A percentile compares a stretch with the other conserved stretches of the same genome.
phyloP scores from a whole-genome alignment of 371 early-diverging fungal species.

The Circinella umbellata region DNA sequence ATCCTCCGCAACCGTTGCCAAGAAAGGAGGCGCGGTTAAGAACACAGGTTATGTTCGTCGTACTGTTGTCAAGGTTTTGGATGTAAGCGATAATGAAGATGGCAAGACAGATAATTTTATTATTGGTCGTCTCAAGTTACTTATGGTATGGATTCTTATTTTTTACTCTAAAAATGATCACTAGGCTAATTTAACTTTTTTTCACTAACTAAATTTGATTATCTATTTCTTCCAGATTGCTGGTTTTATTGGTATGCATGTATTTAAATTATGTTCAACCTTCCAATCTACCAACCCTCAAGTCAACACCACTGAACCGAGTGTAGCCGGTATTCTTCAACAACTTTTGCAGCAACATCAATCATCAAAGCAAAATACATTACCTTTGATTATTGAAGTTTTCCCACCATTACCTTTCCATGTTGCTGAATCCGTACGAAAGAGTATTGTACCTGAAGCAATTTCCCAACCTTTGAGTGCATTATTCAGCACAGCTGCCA shows the following conservation, averaged over 20 bases:
- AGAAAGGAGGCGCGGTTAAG: constrained; percentile 29
- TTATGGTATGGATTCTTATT: constrained; percentile 21
- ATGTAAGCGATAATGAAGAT: constrained; percentile 29
- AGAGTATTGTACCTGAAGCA: constrained; percentile 34
- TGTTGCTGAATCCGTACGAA: constrained; percentile 31
- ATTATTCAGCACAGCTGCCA: constrained; percentile 53
- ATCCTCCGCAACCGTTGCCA: constrained; percentile 11
- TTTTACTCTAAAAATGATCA: neutral
- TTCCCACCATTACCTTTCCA: constrained; percentile 67
- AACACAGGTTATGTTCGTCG: constrained; percentile 47
- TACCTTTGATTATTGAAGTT: constrained; percentile 66
- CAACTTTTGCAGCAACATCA: constrained; percentile 51
- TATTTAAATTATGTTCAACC: constrained; percentile 75
- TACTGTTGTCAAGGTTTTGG: constrained; percentile 51
- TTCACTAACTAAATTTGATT: neutral
- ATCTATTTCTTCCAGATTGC: constrained; percentile 44
- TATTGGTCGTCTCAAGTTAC: constrained; percentile 60
- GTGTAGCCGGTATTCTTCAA: constrained; percentile 48
- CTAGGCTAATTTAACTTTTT: neutral
- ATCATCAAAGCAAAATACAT: constrained; percentile 36
- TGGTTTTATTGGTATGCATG: constrained; percentile 76
- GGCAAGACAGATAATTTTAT: constrained; percentile 51
- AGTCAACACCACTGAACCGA: constrained; percentile 47
- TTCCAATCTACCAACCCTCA: constrained; percentile 48
- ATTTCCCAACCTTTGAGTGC: constrained; percentile 52